Conservation (phyloP, 441 rosid genomes). For the Arabidopsis hybrid region DNA sequence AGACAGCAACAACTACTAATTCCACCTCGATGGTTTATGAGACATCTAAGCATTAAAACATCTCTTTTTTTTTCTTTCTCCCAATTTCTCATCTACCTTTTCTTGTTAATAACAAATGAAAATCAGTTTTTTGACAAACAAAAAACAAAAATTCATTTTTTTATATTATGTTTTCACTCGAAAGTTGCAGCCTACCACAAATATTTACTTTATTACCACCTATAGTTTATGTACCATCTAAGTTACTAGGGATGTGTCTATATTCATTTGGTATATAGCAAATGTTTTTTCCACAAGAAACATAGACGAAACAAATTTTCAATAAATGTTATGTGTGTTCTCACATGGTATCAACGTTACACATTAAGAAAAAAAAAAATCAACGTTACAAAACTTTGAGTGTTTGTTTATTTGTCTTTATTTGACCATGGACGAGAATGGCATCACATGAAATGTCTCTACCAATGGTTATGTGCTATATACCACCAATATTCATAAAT, state of each 20-base stretch:
- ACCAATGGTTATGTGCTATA: background rate
- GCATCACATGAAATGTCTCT: background rate
- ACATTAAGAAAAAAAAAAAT: background rate
- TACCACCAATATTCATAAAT: background rate
- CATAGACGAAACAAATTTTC: background rate
- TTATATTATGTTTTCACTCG: background rate
- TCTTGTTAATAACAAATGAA: conserved; percentile 15
- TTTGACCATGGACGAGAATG: background rate
- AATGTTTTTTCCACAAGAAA: background rate
- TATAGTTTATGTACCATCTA: conserved; percentile 22
- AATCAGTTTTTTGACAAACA: background rate
- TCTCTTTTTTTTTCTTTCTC: conserved; percentile 11
- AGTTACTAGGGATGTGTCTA: conserved; percentile 22
- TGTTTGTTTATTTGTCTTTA: background rate
- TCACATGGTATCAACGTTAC: background rate
- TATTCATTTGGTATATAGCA: conserved; percentile 19
- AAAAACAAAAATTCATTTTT: too few species aligned
- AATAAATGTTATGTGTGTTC: background rate
- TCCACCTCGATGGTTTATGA: conserved; percentile 33
- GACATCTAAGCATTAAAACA: conserved; percentile 25
- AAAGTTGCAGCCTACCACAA: conserved; percentile 20
- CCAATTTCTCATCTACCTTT: background rate
- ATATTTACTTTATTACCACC: conserved; percentile 18
- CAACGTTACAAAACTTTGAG: background rate
- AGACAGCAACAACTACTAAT: conserved; percentile 53